phyloP scores from a whole-genome alignment of 805 yeast genomes.

The Cyberlindnera xishuangbannaensis region DNA sequence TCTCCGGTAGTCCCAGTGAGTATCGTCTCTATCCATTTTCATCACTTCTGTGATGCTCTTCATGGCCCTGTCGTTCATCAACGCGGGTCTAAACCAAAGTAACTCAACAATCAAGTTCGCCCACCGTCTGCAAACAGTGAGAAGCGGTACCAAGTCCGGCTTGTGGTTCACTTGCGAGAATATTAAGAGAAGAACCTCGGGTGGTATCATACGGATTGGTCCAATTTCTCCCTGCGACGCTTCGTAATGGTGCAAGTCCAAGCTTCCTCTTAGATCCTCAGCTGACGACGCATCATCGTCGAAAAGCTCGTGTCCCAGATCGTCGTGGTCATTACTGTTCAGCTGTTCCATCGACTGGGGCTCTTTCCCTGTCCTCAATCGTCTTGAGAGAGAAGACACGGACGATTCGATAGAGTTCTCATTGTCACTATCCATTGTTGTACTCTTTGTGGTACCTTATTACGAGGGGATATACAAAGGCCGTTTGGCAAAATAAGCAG shows the following conservation, averaged over 20 bases:
- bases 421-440: constrained; percentile 21
- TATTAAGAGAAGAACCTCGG: constrained; percentile 56
- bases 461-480: too few species aligned
- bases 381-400: constrained; percentile 15
- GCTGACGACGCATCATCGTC: constrained; percentile 6
- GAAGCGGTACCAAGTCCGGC: constrained; percentile 51
- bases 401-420: constrained; percentile 19
- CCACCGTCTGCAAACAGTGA: constrained; percentile 78
- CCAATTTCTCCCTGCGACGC: constrained; percentile 9
- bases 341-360: constrained; percentile 5
- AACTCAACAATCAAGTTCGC: constrained; percentile 71
- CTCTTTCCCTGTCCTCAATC: constrained; percentile 6
- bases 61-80: constrained; percentile 46
- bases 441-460: too few species aligned
- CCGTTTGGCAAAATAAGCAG: neutral
- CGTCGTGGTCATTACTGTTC: constrained; percentile 11
- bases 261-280: constrained; percentile 3
- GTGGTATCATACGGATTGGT: constrained; percentile 34
- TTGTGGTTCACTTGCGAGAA: constrained; percentile 59
- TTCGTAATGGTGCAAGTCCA: constrained; percentile 2
- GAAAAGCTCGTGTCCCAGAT: constrained; percentile 12
- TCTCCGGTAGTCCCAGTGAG: constrained; percentile 61
- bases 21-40: constrained; percentile 38
- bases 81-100: constrained; percentile 82
- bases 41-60: constrained; percentile 51